Base-by-base conservation (phyloP, 2,329 filamentous ascomycete genomes). In the Westerdykella ornata region DNA sequence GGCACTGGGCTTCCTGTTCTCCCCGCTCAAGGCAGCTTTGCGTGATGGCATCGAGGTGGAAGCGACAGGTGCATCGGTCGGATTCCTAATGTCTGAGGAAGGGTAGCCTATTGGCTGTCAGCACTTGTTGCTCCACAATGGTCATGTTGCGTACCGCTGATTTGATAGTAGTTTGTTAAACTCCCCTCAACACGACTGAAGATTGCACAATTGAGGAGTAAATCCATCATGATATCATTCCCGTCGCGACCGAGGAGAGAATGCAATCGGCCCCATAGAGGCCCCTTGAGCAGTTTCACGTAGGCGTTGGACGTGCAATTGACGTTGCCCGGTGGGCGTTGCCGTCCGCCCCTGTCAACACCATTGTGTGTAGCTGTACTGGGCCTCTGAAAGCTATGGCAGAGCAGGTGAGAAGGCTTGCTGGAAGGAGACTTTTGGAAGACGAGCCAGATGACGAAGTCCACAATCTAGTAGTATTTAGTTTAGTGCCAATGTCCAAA, bases 191-290 rank as follows among this genome's bases (percentile, higher is more conserved):
- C 64, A 3, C 76, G 68, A 11, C 77, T 55, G 57, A 92, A 98
- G 5, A 97, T 68, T 5, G 85, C 84, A 61, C 82, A 86, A 46
- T 92, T 80, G 2, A 89, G 65, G 4, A 97, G 72, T 43, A 95
- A 68, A 51, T 84, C 76, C 38, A 86, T 74, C 78, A 96, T 87
- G 45, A 90, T 81, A 17, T 73, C 73, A 46, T 94, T 85, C 3
- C 86, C 86, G 36, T 80, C 79, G 45, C 75, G 75, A 0, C 90
- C 92, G 9, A 97, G 68, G 4, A 95, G 68, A 18, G 75, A 72
- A 14, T 94, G 75, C 9, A 96, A 59, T 42, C 83, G 76, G 11
- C 81, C 79, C 92, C 92, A 98, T 30, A 84, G 78, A 5, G 71
- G 63, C 17, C 72, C 65, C 62, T 85, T 94, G 39, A 98, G 69